phyloP scores from a whole-genome alignment of 176 grass and related monocot genomes.

The Saccharum officinarum region DNA sequence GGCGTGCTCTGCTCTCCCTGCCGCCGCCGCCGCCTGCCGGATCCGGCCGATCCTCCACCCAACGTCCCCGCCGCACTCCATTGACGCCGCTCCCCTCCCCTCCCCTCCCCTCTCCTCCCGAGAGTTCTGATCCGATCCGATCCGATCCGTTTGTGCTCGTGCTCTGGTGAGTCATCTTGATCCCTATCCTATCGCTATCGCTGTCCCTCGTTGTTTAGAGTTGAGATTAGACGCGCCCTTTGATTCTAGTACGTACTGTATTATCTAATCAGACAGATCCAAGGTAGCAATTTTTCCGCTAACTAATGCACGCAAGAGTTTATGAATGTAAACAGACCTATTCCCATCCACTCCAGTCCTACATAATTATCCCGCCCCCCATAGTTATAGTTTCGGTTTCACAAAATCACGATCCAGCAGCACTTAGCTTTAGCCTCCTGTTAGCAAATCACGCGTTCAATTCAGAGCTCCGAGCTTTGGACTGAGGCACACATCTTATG shows the following conservation, averaged over 20 bases:
- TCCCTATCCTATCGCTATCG: background rate
- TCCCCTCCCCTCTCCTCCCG: too few species aligned
- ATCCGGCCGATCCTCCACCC: too few species aligned
- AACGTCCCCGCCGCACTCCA: constrained; percentile 32
- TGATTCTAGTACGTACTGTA: too few species aligned
- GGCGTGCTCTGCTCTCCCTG: too few species aligned
- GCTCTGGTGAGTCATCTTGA: background rate
- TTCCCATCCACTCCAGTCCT: background rate
- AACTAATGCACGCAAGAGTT: too few species aligned
- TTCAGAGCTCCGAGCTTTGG: background rate
- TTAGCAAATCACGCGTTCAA: background rate
- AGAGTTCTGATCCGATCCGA: background rate
- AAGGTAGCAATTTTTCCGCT: background rate
- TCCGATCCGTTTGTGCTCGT: background rate
- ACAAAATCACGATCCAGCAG: background rate
- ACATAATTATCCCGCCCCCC: too few species aligned
- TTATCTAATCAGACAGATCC: background rate
- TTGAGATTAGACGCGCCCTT: too few species aligned
- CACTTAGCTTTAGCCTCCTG: too few species aligned
- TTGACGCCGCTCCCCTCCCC: background rate
- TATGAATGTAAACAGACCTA: background rate
- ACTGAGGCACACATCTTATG: background rate
- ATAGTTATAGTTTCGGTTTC: too few species aligned
- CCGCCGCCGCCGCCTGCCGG: too few species aligned
- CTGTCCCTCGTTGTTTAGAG: background rate